Percentiles rank a stretch among this genome's conserved stretches.
Conservation (phyloP, 495 filamentous ascomycete species). For the Massariosphaeria phaeospora region DNA sequence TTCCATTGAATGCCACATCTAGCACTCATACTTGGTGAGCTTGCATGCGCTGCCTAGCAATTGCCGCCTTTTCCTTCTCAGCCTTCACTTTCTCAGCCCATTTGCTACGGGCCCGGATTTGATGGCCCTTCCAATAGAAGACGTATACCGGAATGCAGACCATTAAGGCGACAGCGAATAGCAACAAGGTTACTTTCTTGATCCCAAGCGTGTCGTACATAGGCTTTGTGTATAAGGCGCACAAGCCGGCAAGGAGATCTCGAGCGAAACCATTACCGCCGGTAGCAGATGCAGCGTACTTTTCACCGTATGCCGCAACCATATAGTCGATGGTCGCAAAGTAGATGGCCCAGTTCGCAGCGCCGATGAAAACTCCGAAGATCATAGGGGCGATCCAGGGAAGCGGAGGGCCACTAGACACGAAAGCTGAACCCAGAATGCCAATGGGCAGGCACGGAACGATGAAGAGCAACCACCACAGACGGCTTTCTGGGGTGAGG, state of each 20-base stretch:
- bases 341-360: constrained; percentile 64
- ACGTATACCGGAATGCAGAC: constrained; percentile 68
- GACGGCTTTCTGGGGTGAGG: constrained; percentile 56
- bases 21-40: no score
- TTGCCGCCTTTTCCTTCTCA: constrained; percentile 2
- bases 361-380: constrained; percentile 59
- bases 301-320: constrained; percentile 69
- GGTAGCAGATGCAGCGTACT: constrained; percentile 69
- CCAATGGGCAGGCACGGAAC: constrained; percentile 56
- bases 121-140: constrained; percentile 70
- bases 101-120: constrained; percentile 60
- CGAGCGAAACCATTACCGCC: constrained; percentile 70
- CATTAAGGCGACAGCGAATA: constrained; percentile 61
- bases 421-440: constrained; percentile 60
- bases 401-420: constrained; percentile 49
- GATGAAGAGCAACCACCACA: constrained; percentile 46
- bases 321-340: constrained; percentile 84
- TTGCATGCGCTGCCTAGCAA: no score
- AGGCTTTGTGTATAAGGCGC: constrained; percentile 55
- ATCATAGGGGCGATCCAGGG: constrained; percentile 65
- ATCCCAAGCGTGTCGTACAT: constrained; percentile 62
- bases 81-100: constrained; percentile 57
- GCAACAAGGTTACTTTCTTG: constrained; percentile 60
- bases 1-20: no score
- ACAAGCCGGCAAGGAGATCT: constrained; percentile 76